phyloP scores from a whole-genome alignment of 345 rosid genomes.

The Salix brachista region DNA sequence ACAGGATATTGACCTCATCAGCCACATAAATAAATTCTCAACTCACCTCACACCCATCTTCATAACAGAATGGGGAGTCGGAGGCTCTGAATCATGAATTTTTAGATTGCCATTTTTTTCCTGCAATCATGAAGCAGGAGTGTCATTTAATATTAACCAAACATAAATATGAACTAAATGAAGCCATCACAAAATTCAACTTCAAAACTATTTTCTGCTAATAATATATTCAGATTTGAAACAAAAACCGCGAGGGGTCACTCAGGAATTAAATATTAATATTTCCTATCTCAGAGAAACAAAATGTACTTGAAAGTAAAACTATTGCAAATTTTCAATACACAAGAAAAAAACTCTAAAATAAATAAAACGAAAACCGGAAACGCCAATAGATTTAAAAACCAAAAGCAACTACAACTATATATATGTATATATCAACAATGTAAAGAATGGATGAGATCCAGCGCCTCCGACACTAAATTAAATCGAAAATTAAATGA shows the following conservation, averaged over 20 bases:
- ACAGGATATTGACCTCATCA: no score
- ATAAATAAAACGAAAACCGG: background rate
- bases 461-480: conserved; percentile 2
- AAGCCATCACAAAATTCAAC: background rate
- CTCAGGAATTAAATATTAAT: background rate
- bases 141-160: background rate
- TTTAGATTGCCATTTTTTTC: conserved; percentile 79
- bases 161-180: background rate
- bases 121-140: conserved; percentile 41
- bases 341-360: no score
- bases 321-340: background rate
- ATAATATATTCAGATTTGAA: background rate
- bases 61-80: conserved; percentile 80
- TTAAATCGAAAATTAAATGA: background rate
- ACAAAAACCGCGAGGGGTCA: background rate
- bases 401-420: no score
- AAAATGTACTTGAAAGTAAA: background rate
- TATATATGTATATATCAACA: background rate
- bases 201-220: background rate
- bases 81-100: conserved; percentile 92
- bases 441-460: conserved; percentile 9
- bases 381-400: background rate
- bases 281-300: background rate
- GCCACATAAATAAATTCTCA: background rate
- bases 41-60: conserved; percentile 81